Percentiles rank a stretch among this genome's conserved stretches.
These are phyloP conservation scores for Eimeria brunetti DNA, from an alignment of 169 alveolate species.

Conservation along the genomic window DNA sequence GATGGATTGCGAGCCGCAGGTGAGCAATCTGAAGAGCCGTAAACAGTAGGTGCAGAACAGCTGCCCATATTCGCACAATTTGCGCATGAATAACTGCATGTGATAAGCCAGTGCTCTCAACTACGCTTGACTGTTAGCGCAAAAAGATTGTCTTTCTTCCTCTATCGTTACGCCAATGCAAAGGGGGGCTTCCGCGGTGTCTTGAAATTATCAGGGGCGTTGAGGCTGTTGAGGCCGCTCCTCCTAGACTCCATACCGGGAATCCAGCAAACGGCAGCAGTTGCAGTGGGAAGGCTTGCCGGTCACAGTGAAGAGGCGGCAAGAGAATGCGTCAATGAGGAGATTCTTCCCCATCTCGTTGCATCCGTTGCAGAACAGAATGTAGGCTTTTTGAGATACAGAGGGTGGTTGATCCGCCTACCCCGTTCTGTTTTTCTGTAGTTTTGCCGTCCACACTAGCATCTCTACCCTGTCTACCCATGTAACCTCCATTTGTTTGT, in stretches of 20 bases:
- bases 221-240: slow-evolving; percentile 94
- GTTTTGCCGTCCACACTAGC: neutral
- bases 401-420: neutral
- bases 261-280: slow-evolving; percentile 96
- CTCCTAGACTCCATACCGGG: slow-evolving; percentile 94
- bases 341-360: slow-evolving; percentile 95
- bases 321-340: slow-evolving; percentile 95
- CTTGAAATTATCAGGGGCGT: slow-evolving; percentile 87
- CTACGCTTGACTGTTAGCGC: too few species aligned
- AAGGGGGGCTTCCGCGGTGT: neutral
- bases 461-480: neutral
- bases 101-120: neutral
- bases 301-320: slow-evolving; percentile 95
- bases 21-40: neutral
- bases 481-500: neutral
- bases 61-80: neutral
- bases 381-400: slow-evolving; percentile 49
- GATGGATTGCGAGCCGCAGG: slow-evolving; percentile 95
- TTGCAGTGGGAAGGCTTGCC: slow-evolving; percentile 97
- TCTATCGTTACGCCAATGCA: neutral
- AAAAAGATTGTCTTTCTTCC: neutral
- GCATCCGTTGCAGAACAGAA: slow-evolving; percentile 93
- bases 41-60: neutral
- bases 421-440: neutral
- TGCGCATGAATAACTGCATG: neutral